A percentile compares a stretch with the other conserved stretches of the same genome.
Evolutionary conservation across 805 yeast species (phyloP).

Genomic region (Pichia kluyveri): DNA sequence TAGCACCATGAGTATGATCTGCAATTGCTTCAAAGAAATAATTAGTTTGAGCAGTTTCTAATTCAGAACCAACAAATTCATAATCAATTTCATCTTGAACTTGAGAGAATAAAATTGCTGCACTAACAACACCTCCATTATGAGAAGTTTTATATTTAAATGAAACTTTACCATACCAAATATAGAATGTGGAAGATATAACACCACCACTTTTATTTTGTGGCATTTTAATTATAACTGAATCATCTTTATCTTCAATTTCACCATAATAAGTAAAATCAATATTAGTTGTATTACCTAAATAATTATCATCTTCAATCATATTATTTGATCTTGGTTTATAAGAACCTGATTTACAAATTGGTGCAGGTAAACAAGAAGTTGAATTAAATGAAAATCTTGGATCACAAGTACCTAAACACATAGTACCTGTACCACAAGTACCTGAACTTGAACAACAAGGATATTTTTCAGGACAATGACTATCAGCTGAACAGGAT

Average conservation of each 20-base stretch:
- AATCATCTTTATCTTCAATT: slow-evolving; percentile 43
- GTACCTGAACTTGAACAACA: slow-evolving; percentile 76
- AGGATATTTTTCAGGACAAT: slow-evolving; percentile 74
- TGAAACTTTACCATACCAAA: slow-evolving; percentile 83
- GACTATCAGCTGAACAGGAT: slow-evolving; percentile 42
- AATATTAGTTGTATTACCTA: slow-evolving; percentile 61
- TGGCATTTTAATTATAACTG: slow-evolving; percentile 70
- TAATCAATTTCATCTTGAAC: slow-evolving; percentile 87
- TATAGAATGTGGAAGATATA: slow-evolving; percentile 63
- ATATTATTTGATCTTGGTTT: slow-evolving; percentile 29
- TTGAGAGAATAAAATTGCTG: slow-evolving; percentile 72
- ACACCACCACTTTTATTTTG: slow-evolving; percentile 68
- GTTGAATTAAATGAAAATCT: slow-evolving; percentile 50
- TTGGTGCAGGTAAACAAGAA: slow-evolving; percentile 84
- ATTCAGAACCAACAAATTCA: slow-evolving; percentile 75
- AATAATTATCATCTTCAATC: slow-evolving; percentile 18
- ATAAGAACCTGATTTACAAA: slow-evolving; percentile 44
- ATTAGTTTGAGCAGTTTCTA: slow-evolving; percentile 64
- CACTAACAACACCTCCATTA: slow-evolving; percentile 72
- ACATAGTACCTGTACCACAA: slow-evolving; percentile 34
- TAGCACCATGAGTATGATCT: slow-evolving; percentile 53
- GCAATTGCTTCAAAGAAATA: slow-evolving; percentile 68
- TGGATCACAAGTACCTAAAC: slow-evolving; percentile 87
- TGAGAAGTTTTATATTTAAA: slow-evolving; percentile 67
- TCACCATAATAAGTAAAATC: slow-evolving; percentile 70